Conservation (phyloP, 768 basidiomycete species). For the Tricholoma matsutake region DNA sequence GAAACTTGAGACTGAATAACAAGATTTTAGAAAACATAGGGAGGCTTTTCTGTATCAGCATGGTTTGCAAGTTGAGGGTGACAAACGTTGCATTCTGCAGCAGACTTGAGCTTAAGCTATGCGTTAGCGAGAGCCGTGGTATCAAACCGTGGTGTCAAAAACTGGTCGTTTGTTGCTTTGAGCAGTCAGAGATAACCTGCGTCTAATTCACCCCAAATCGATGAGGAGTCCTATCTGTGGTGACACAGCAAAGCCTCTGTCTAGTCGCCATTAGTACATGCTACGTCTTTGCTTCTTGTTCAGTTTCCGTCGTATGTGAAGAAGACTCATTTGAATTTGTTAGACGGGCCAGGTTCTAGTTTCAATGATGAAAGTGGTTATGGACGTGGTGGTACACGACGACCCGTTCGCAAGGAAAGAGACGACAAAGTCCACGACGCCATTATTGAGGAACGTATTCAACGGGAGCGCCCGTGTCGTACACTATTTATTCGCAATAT, state of each 20-base stretch:
- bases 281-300: slow-evolving; percentile 43
- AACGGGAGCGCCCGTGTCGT: slow-evolving; percentile 91
- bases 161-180: slow-evolving; percentile 11
- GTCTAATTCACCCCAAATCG: slow-evolving; percentile 9
- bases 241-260: slow-evolving; percentile 30
- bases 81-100: slow-evolving; percentile 30
- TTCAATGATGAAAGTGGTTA: slow-evolving; percentile 52
- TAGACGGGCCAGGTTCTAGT: slow-evolving; percentile 60
- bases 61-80: slow-evolving; percentile 44
- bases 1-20: slow-evolving; percentile 59
- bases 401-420: slow-evolving; percentile 65
- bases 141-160: no score
- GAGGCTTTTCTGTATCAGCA: slow-evolving; percentile 27
- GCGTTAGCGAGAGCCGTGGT: slow-evolving; percentile 42
- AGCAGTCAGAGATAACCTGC: slow-evolving; percentile 22
- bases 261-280: slow-evolving; percentile 41
- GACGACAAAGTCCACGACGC: slow-evolving; percentile 90
- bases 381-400: slow-evolving; percentile 25
- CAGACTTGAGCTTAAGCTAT: slow-evolving; percentile 47
- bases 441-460: slow-evolving; percentile 91
- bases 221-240: slow-evolving; percentile 14
- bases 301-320: slow-evolving; percentile 37
- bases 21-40: slow-evolving; percentile 39
- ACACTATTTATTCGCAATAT: slow-evolving; percentile 98
- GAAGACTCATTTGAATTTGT: slow-evolving; percentile 47